Evolutionary conservation across 1,139 yeast species (phyloP).

Genomic region (Yamadazyma spencermartinsiae): DNA sequence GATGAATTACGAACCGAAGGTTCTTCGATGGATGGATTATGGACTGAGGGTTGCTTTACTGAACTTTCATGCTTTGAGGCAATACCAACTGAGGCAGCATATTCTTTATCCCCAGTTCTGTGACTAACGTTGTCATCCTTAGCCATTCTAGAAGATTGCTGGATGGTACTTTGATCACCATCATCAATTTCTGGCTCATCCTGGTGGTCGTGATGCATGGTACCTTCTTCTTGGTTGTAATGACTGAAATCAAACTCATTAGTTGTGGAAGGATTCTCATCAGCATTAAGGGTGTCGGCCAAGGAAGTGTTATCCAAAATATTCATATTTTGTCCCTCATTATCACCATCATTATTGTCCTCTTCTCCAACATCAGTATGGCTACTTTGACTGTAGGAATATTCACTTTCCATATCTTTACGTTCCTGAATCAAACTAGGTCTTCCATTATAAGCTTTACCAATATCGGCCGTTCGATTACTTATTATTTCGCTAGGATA

Average conservation of each 20-base stretch:
- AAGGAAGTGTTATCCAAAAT: constrained; percentile 14
- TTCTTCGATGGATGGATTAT: background rate
- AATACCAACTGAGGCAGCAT: too few species aligned
- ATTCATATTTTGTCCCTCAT: constrained; percentile 4
- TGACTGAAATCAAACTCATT: constrained; percentile 2
- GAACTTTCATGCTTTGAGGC: background rate
- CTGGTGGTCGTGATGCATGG: background rate
- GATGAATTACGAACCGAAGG: background rate
- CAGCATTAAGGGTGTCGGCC: constrained; percentile 9
- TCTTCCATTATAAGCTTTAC: constrained; percentile 21
- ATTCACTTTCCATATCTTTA: constrained; percentile 1
- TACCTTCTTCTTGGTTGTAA: background rate
- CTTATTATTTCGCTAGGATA: constrained; percentile 27
- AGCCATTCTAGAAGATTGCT: background rate
- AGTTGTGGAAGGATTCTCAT: background rate
- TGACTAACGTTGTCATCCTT: background rate
- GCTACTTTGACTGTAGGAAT: constrained; percentile 1
- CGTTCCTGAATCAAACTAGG: constrained; percentile 9
- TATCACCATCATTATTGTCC: constrained; percentile 1
- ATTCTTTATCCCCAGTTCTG: background rate
- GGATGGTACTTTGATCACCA: constrained; percentile 7
- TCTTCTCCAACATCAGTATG: constrained; percentile 1
- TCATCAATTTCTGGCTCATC: constrained; percentile 5
- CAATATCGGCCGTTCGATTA: constrained; percentile 33
- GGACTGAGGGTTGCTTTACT: background rate